A percentile compares a stretch with the other conserved stretches of the same genome.
Evolutionary conservation across 2,329 filamentous ascomycete genomes (phyloP).

Genomic region (Alternaria angustiovoidea): DNA sequence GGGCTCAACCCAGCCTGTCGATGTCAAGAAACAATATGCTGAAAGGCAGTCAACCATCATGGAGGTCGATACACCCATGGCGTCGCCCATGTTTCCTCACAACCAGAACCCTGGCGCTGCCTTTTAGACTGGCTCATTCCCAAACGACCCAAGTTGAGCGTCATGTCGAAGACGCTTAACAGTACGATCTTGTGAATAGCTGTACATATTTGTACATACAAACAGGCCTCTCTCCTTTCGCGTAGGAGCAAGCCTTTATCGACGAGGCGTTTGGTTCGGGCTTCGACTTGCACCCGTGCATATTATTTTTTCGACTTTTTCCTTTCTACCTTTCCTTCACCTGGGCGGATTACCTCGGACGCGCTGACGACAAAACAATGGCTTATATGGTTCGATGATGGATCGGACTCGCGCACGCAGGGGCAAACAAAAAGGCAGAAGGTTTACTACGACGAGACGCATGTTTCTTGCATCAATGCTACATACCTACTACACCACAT

Average conservation of each 20-base stretch:
- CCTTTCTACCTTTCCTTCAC: not conserved
- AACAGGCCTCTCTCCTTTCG: not conserved
- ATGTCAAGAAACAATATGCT: slow-evolving; percentile 19
- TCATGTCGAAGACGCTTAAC: not conserved
- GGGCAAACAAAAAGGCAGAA: not conserved
- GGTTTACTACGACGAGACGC: not conserved
- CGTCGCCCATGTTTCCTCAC: slow-evolving; percentile 32
- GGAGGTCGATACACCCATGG: slow-evolving; percentile 38
- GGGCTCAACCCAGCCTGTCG: slow-evolving; percentile 14
- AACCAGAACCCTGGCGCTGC: slow-evolving; percentile 31
- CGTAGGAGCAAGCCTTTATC: not conserved
- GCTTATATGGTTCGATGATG: slow-evolving; percentile 2
- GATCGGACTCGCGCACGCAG: not conserved
- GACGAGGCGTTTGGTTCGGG: not conserved
- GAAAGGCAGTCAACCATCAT: slow-evolving; percentile 39
- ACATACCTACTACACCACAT: not conserved
- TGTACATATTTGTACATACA: not conserved
- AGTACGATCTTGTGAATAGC: not conserved
- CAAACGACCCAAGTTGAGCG: not conserved
- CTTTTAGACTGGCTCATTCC: slow-evolving; percentile 17
- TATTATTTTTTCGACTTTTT: not conserved
- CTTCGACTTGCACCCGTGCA: too few species aligned
- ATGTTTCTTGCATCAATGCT: not conserved
- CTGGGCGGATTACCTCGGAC: slow-evolving; percentile 3
- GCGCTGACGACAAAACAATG: not conserved